Evolutionary conservation across 768 basidiomycete genomes (phyloP).

Genomic region (Pleurotus cornucopiae): DNA sequence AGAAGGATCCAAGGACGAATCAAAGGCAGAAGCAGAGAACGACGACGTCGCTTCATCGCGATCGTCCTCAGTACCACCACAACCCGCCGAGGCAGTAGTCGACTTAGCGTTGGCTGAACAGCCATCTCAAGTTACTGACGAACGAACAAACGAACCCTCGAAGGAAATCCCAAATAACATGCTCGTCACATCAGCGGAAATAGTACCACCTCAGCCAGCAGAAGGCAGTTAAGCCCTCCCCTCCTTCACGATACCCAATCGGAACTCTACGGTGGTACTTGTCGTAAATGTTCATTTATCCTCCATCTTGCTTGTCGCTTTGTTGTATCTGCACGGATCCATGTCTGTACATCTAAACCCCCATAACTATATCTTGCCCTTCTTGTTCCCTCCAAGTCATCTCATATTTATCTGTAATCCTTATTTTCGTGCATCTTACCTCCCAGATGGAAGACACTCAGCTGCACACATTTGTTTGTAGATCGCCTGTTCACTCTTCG

Average conservation of each 20-base stretch:
- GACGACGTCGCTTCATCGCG: constrained; percentile 7
- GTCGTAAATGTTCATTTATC: neutral
- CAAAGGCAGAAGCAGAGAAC: neutral
- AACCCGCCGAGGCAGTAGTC: neutral
- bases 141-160: too few species aligned
- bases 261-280: neutral
- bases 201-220: neutral
- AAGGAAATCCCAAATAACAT: too few species aligned
- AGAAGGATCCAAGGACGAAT: neutral
- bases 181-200: neutral
- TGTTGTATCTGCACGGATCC: constrained; percentile 8
- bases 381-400: neutral
- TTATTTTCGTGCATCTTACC: neutral
- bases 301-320: constrained; percentile 4
- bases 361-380: neutral
- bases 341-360: constrained; percentile 5
- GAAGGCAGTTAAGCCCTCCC: neutral
- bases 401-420: neutral
- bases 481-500: too few species aligned
- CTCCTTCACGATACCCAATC: neutral
- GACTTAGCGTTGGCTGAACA: neutral
- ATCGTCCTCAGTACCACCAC: neutral
- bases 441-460: neutral
- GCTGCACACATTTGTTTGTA: too few species aligned
- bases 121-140: neutral